phyloP scores from a whole-genome alignment of 192 early-diverging fungal genomes.

The Paraglomus brasilianum region DNA sequence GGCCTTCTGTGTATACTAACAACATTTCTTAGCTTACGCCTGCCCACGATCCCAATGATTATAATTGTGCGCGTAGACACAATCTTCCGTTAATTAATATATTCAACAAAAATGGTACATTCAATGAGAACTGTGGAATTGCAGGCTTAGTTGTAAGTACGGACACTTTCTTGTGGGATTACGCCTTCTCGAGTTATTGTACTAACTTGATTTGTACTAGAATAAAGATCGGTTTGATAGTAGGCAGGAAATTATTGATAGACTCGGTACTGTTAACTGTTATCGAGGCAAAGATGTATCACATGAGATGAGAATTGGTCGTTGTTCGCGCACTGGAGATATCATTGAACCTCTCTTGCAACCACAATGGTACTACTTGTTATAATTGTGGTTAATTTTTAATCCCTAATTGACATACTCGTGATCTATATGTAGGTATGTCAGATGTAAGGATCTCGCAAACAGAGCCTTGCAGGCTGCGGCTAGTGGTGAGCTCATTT shows the following conservation, averaged over 20 bases:
- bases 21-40: conserved; percentile 75
- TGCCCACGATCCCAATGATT: conserved; percentile 93
- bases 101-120: conserved; percentile 78
- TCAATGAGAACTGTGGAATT: conserved; percentile 74
- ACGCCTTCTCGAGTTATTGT: background rate
- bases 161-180: background rate
- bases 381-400: background rate
- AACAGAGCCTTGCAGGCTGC: conserved; percentile 66
- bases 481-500: conserved; percentile 55
- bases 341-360: conserved; percentile 93
- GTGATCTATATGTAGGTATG: conserved; percentile 67
- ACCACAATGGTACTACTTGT: conserved; percentile 80
- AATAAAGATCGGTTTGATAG: conserved; percentile 83
- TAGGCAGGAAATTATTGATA: conserved; percentile 65
- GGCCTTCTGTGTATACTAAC: background rate
- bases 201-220: conserved; percentile 39
- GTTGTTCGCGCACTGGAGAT: conserved; percentile 82
- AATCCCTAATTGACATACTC: no score
- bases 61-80: conserved; percentile 81
- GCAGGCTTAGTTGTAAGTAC: conserved; percentile 45
- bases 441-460: conserved; percentile 79
- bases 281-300: conserved; percentile 79
- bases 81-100: conserved; percentile 80
- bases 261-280: conserved; percentile 59
- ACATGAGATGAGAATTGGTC: conserved; percentile 72